Conservation (phyloP, 768 basidiomycete genomes). For the Boletellus sp. region DNA sequence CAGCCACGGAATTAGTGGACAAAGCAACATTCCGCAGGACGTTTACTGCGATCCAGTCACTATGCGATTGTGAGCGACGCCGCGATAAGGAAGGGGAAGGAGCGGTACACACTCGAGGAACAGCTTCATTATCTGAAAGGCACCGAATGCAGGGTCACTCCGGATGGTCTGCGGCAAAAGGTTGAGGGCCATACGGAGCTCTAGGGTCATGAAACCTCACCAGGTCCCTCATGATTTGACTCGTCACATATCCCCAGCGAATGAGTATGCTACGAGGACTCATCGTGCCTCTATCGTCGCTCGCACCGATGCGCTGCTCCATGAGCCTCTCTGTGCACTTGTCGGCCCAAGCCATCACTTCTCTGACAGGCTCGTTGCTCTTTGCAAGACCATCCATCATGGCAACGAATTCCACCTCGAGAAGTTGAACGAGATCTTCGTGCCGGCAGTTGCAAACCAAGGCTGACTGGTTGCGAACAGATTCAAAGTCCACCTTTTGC, state of each 20-base stretch:
- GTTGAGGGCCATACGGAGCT: slow-evolving; percentile 1
- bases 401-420: slow-evolving; percentile 81
- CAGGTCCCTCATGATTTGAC: slow-evolving; percentile 89
- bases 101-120: slow-evolving; percentile 73
- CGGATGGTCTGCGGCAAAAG: slow-evolving; percentile 67
- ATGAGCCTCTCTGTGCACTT: slow-evolving; percentile 84
- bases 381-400: slow-evolving; percentile 69
- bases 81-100: slow-evolving; percentile 1
- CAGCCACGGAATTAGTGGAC: slow-evolving; percentile 88
- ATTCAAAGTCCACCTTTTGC: slow-evolving; percentile 86
- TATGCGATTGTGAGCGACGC: slow-evolving; percentile 31
- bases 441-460: slow-evolving; percentile 91
- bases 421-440: slow-evolving; percentile 78
- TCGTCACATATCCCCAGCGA: slow-evolving; percentile 90
- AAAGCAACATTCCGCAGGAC: slow-evolving; percentile 82
- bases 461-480: slow-evolving; percentile 88
- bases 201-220: slow-evolving; percentile 40
- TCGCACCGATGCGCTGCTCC: slow-evolving; percentile 57
- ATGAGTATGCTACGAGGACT: slow-evolving; percentile 85
- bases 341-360: slow-evolving; percentile 90
- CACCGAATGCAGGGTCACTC: slow-evolving; percentile 88
- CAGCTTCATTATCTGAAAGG: slow-evolving; percentile 87
- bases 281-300: slow-evolving; percentile 76
- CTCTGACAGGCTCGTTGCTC: slow-evolving; percentile 75
- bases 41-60: slow-evolving; percentile 91